Evolutionary conservation across 1,139 yeast species (phyloP), one percentile per base, ranked within the genome.

Genomic region (Blastobotrys capitulatus): DNA sequence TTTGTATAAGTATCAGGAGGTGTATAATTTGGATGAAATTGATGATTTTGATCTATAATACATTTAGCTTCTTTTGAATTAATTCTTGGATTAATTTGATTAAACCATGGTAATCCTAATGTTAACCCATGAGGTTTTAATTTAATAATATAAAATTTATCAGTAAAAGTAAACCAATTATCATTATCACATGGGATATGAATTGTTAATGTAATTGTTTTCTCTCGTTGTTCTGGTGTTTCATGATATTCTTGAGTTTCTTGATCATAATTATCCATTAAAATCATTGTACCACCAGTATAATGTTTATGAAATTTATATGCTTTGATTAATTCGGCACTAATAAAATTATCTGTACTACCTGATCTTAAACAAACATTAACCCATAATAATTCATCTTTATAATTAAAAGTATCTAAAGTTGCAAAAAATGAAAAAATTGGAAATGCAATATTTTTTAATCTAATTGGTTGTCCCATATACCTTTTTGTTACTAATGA

Each of bases 81-180:
- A 26, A 47, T 42, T 7, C 3, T 16, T 12, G 43, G 43, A 13
- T n/a, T 26, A 9, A 37, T 31, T 16, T 44, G 42, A 38, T 47
- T 43, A 31, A 47, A 47, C 49, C 49, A 47, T 5, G 42, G 49
- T 35, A 22, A 38, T 6, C 49, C 49, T 27, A 47, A 19, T 2
- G 49, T 47, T 15, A 47, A 19, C 22, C 49, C 49, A 19, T 27
- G 31, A 3, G 49, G 46, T n/a, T 27, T 22, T 40, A 42, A 47
- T 18, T 29, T 19, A 19, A 27, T 37, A 2, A 47, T 16, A 12
- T 35, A 27, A 20, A 42, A 44, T 22, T 16, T 32, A 13, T 42
- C 40, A 13, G 46, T 47, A 31, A 47, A 47, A 26, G 38, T 42
- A 35, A 32, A 42, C 49, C 49, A 47, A 10, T 31, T 34, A 9